Conservation (phyloP, 2,329 filamentous ascomycete species). For the Epichloe coenophiala region DNA sequence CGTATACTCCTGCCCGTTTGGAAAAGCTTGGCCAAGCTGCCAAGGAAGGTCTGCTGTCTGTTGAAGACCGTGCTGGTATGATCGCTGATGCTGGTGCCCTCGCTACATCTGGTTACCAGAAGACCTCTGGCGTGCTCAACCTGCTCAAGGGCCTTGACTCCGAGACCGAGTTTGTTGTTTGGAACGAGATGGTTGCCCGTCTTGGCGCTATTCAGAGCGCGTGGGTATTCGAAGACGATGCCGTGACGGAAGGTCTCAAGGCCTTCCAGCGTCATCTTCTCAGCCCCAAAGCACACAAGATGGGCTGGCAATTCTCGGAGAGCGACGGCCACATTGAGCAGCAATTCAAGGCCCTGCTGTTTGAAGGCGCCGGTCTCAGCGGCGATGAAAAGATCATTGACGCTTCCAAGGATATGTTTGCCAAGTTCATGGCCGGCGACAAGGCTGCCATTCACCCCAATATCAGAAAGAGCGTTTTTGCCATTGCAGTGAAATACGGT, state of each 20-base stretch:
- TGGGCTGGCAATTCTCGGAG: slow-evolving; percentile 80
- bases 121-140: slow-evolving; percentile 77
- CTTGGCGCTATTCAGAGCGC: slow-evolving; percentile 67
- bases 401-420: slow-evolving; percentile 82
- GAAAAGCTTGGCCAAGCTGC: slow-evolving; percentile 80
- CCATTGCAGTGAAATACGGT: slow-evolving; percentile 70
- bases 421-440: slow-evolving; percentile 70
- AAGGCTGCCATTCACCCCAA: slow-evolving; percentile 79
- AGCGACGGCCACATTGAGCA: slow-evolving; percentile 80
- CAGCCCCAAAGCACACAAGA: slow-evolving; percentile 65
- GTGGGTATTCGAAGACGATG: slow-evolving; percentile 67
- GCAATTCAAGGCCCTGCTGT: slow-evolving; percentile 88
- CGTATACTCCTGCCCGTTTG: slow-evolving; percentile 71
- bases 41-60: slow-evolving; percentile 54
- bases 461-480: slow-evolving; percentile 74
- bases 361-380: slow-evolving; percentile 66
- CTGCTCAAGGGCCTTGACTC: slow-evolving; percentile 72
- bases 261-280: slow-evolving; percentile 70
- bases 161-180: slow-evolving; percentile 84
- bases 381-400: slow-evolving; percentile 68
- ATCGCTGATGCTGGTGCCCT: slow-evolving; percentile 85
- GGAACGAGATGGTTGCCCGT: slow-evolving; percentile 79
- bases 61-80: slow-evolving; percentile 90
- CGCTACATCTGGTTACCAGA: slow-evolving; percentile 81
- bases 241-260: slow-evolving; percentile 62